These are phyloP conservation scores for Senna tora DNA, from an alignment of 306 rosid species.

Conservation along the genomic window DNA sequence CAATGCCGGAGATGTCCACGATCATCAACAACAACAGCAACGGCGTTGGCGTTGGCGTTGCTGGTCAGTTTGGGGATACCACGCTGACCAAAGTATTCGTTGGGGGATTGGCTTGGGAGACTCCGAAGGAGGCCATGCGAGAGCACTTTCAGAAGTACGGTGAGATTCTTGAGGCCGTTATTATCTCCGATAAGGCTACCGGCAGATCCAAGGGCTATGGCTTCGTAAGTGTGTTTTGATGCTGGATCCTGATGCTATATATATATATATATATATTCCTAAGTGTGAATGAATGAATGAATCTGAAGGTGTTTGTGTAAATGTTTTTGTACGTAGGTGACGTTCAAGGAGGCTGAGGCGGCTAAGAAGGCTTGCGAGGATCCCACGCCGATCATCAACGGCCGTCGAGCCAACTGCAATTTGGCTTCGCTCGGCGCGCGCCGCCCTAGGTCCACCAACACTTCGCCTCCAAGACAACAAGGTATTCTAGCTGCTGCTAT, in stretches of 20 bases:
- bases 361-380: constrained; percentile 94
- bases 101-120: constrained; percentile 91
- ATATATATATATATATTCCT: too few species aligned
- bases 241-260: neutral
- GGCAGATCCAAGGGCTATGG: constrained; percentile 98
- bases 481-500: constrained; percentile 36
- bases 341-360: constrained; percentile 78
- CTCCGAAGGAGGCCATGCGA: constrained; percentile 73
- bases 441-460: constrained; percentile 55
- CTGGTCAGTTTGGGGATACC: constrained; percentile 71
- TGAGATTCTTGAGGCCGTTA: constrained; percentile 86
- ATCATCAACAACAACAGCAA: constrained; percentile 14
- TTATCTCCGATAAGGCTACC: constrained; percentile 79
- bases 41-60: neutral
- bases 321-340: constrained; percentile 48
- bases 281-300: neutral
- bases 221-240: constrained; percentile 53
- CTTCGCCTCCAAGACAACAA: constrained; percentile 53
- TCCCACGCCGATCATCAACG: constrained; percentile 67
- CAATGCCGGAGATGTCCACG: constrained; percentile 38
- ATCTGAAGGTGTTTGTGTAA: neutral
- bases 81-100: constrained; percentile 83
- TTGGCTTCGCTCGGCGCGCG: constrained; percentile 84
- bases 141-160: constrained; percentile 77
- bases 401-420: constrained; percentile 86